These are phyloP conservation scores for Claviceps arundinis DNA, from an alignment of 2,329 filamentous ascomycete species.

Conservation along the genomic window DNA sequence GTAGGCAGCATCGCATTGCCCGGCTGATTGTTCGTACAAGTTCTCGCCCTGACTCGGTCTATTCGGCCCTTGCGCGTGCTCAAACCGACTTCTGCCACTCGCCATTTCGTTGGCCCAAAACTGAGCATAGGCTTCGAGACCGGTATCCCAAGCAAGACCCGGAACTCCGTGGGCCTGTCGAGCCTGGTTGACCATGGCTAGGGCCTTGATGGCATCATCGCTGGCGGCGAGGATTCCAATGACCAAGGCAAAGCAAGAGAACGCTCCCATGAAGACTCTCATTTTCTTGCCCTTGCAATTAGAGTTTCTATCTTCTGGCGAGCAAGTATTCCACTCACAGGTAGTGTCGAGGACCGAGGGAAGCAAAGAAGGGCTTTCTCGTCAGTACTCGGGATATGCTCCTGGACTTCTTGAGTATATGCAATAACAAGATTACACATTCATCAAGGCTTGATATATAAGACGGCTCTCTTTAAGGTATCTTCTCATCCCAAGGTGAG, in stretches of 20 bases:
- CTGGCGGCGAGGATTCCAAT: slow-evolving; percentile 6
- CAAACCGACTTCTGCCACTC: slow-evolving; percentile 15
- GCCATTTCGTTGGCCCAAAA: slow-evolving; percentile 23
- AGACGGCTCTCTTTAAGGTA: too few relatives aligned
- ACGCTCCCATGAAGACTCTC: slow-evolving; percentile 2
- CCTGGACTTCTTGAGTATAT: too few relatives aligned
- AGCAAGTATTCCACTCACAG: background rate
- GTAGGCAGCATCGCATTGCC: slow-evolving; percentile 17
- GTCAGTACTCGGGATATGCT: background rate
- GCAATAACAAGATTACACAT: background rate
- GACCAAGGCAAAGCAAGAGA: slow-evolving; percentile 5
- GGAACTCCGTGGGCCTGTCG: slow-evolving; percentile 15
- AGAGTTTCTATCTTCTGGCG: background rate
- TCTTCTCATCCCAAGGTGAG: background rate
- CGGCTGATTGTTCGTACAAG: slow-evolving; percentile 18
- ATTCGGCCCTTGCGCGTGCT: slow-evolving; percentile 17
- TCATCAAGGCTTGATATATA: background rate
- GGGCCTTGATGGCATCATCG: slow-evolving; percentile 13
- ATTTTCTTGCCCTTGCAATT: background rate
- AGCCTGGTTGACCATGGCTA: slow-evolving; percentile 19
- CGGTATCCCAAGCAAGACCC: slow-evolving; percentile 17
- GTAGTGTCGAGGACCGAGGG: background rate
- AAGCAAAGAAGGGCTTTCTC: background rate
- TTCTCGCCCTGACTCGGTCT: slow-evolving; percentile 23
- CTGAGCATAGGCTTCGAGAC: slow-evolving; percentile 19